Percentiles rank a stretch among this genome's conserved stretches.
These are phyloP conservation scores for Wallacemonas collosoma DNA, from an alignment of 208 protist species.

Conservation along the genomic window DNA sequence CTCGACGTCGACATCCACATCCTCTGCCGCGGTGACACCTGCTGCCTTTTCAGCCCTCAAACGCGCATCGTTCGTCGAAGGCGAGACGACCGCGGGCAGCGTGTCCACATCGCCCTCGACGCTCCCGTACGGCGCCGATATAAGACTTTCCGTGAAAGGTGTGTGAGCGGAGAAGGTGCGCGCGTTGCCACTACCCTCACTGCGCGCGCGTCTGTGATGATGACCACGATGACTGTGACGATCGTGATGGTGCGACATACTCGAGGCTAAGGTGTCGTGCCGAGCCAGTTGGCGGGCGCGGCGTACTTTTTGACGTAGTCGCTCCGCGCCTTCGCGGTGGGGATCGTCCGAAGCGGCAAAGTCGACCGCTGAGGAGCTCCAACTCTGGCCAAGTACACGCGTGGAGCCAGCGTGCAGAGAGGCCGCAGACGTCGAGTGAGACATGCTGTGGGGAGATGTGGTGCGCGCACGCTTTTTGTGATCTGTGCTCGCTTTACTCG, in stretches of 20 bases:
- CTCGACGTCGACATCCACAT: too few relatives aligned
- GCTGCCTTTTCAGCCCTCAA: neutral
- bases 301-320: slow-evolving; percentile 29
- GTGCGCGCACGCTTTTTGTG: slow-evolving; percentile 6
- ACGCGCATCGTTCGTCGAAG: neutral
- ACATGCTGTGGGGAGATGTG: neutral
- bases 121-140: slow-evolving; percentile 27
- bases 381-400: neutral
- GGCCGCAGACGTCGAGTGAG: neutral
- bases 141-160: slow-evolving; percentile 4
- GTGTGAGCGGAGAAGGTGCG: neutral
- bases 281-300: slow-evolving; percentile 19
- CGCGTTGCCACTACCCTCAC: neutral
- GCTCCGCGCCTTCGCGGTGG: slow-evolving; percentile 21
- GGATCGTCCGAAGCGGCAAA: neutral
- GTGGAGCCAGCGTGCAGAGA: slow-evolving; percentile 5
- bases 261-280: neutral
- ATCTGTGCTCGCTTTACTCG: neutral
- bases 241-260: neutral
- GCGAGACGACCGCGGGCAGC: neutral
- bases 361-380: slow-evolving; percentile 8
- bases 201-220: neutral
- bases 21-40: neutral
- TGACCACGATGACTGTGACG: neutral
- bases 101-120: slow-evolving; percentile 18